Base-by-base conservation (phyloP, 2,329 filamentous ascomycete genomes). In the Chalaropsis thielavioides region DNA sequence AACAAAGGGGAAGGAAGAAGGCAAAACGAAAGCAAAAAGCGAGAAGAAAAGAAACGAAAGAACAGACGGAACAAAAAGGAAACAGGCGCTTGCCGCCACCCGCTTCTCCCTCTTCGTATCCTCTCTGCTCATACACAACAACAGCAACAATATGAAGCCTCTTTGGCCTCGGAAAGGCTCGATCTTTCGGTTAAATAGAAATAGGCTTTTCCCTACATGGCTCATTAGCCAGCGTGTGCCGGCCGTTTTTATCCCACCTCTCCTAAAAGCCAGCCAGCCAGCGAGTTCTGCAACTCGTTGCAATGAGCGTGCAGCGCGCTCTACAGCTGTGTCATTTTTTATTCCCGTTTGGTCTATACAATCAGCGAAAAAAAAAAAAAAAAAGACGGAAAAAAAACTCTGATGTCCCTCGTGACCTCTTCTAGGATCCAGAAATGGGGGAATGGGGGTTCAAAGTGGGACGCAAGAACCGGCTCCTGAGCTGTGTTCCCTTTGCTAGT, bases 181-280 rank as follows among this genome's bases (percentile, higher is more conserved):
- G 54, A n/a, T n/a, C 54, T 17, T 35, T 58, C 54, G 54, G 54
- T 58, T 58, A 58, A 58, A 58, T 58, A 58, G 24, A 58, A 58
- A 58, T 58, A 58, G 54, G 8, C 54, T 58, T 58, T 58, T 58
- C 54, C 54, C 27, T 58, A 58, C 54, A 27, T 27, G 54, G 31
- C 27, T 58, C 54, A 10, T 58, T 35, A 27, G 54, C 54, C 27
- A 15, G 54, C 19, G 13, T 35, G 54, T 58, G 54, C 38, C 27
- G 54, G 54, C 54, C 54, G 8, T 2, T 58, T 38, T 58, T 58
- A 58, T 35, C 54, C 54, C 54, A 58, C 27, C 10, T 38, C 31
- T 31, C 24, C 31, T 8, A 38, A 38, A 6, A 38, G 35, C 35
- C 35, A 38, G 35, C 35, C 7, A 38, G 8, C 35, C 7, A 35